Percentiles rank a stretch among this genome's conserved stretches.
Conservation (phyloP, 495 filamentous ascomycete species). For the Neurospora discreta region DNA sequence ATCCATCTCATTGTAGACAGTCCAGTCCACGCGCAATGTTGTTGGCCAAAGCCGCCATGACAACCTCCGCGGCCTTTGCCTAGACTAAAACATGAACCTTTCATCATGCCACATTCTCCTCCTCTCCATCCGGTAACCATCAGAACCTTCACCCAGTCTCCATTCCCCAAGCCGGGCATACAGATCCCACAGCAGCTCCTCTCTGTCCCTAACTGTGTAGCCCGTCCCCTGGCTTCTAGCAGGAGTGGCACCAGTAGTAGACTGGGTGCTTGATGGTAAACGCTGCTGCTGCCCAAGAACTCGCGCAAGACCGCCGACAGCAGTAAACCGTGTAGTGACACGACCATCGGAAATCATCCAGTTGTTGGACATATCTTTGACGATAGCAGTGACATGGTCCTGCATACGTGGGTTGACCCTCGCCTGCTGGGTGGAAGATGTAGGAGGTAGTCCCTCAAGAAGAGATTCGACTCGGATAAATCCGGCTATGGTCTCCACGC, state of each 20-base stretch:
- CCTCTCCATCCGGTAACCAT: neutral
- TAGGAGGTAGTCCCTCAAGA: neutral
- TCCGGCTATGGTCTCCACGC: neutral
- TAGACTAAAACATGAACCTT: neutral
- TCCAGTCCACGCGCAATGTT: neutral
- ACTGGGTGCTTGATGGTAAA: slow-evolving; percentile 11
- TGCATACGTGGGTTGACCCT: slow-evolving; percentile 9
- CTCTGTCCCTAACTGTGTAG: slow-evolving; percentile 13
- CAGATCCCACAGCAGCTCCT: slow-evolving; percentile 11
- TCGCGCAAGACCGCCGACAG: neutral
- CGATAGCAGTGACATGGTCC: slow-evolving; percentile 24
- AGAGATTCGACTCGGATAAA: neutral
- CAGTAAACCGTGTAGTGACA: slow-evolving; percentile 11
- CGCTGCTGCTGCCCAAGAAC: neutral
- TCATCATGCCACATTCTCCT: neutral
- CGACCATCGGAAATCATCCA: slow-evolving; percentile 22
- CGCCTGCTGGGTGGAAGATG: neutral
- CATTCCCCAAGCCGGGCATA: slow-evolving; percentile 13
- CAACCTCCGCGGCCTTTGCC: neutral
- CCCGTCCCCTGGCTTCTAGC: slow-evolving; percentile 15
- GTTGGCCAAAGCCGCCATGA: neutral
- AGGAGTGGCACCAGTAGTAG: neutral
- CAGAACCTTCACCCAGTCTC: slow-evolving; percentile 8
- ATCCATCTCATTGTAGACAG: neutral
- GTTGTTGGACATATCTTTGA: slow-evolving; percentile 25